Conservation (phyloP, 148 eudicot genomes). For the Chenopodium album region DNA sequence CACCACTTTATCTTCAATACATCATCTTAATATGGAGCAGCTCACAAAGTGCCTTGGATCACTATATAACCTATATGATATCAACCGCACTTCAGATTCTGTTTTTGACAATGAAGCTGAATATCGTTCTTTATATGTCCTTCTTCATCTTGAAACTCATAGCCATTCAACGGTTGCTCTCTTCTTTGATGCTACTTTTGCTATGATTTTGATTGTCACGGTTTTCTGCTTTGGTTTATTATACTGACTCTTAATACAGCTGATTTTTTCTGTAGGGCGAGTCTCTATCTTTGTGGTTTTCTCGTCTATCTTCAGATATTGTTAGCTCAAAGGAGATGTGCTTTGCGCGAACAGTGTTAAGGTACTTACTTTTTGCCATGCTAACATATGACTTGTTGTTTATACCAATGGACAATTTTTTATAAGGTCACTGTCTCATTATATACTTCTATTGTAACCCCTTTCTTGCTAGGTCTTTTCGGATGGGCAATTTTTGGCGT, state of each 20-base stretch:
- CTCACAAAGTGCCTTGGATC: constrained; percentile 72
- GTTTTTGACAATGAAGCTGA: constrained; percentile 65
- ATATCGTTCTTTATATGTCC: constrained; percentile 72
- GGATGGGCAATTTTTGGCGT: constrained; percentile 70
- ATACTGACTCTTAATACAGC: constrained; percentile 21
- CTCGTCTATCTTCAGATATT: constrained; percentile 45
- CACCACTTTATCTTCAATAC: constrained; percentile 51
- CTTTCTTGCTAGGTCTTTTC: constrained; percentile 51
- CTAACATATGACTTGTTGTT: constrained; percentile 1
- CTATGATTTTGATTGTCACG: constrained; percentile 8
- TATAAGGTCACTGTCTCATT: background rate
- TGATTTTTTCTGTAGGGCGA: constrained; percentile 51
- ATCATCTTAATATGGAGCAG: constrained; percentile 83
- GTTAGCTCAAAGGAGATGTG: constrained; percentile 67
- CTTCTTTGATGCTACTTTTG: constrained; percentile 5
- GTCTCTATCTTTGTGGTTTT: constrained; percentile 75
- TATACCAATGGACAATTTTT: background rate
- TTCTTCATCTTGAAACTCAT: constrained; percentile 74
- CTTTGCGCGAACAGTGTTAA: constrained; percentile 68
- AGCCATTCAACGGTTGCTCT: constrained; percentile 49
- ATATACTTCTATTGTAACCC: background rate
- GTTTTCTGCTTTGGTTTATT: background rate
- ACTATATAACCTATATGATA: constrained; percentile 65
- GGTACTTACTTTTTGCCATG: constrained; percentile 37
- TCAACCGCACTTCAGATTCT: constrained; percentile 45